Evolutionary conservation across 2,329 filamentous ascomycete genomes (phyloP).

Genomic region (Orbilia javanica): DNA sequence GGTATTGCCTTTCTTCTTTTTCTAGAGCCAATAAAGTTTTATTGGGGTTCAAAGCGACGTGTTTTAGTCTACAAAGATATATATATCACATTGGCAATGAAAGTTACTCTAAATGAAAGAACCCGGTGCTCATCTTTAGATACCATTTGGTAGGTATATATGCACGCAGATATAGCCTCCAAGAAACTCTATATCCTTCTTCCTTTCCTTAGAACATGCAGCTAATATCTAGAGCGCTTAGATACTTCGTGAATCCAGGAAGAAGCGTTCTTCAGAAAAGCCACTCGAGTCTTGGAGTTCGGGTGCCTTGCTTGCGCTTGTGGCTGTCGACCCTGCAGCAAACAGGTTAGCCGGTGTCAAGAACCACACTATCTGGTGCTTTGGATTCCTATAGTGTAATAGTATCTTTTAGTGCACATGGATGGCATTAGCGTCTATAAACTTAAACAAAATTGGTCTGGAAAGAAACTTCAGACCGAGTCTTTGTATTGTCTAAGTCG

Average conservation of each 20-base stretch:
- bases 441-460: background rate
- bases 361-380: background rate
- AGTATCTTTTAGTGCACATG: background rate
- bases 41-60: too few species aligned
- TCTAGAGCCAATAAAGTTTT: too few species aligned
- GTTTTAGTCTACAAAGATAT: too few species aligned
- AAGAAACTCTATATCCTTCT: too few species aligned
- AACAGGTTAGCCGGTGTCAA: background rate
- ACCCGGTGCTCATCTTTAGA: too few species aligned
- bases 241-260: background rate
- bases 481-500: too few species aligned
- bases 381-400: background rate
- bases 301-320: background rate
- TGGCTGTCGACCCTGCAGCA: background rate
- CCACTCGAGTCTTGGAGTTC: background rate
- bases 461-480: too few species aligned
- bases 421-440: background rate
- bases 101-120: too few species aligned
- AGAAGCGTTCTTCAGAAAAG: background rate
- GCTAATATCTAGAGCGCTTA: background rate
- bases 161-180: too few species aligned
- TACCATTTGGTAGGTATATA: too few species aligned
- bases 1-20: too few species aligned
- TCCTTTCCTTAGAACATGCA: background rate
- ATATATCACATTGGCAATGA: too few species aligned